These are phyloP conservation scores for Suillus clintonianus DNA, from an alignment of 768 basidiomycete species.

Conservation along the genomic window DNA sequence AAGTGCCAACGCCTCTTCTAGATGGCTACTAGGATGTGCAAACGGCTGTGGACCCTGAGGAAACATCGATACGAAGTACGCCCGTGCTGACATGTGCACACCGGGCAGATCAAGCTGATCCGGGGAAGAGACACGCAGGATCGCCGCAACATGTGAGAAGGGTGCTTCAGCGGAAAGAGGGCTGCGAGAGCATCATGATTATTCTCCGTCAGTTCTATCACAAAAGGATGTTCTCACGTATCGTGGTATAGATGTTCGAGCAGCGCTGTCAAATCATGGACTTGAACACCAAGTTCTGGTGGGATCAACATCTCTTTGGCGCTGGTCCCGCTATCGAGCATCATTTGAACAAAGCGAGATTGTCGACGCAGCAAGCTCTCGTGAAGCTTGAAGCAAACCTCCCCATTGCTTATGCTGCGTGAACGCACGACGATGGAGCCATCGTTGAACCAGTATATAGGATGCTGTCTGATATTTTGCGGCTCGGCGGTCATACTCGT, in stretches of 20 bases:
- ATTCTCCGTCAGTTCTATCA: not conserved
- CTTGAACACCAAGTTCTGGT: constrained; percentile 36
- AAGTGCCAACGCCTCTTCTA: constrained; percentile 55
- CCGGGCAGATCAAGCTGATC: constrained; percentile 57
- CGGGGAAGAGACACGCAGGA: constrained; percentile 60
- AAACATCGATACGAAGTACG: constrained; percentile 47
- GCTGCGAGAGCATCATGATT: constrained; percentile 32
- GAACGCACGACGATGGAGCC: constrained; percentile 54
- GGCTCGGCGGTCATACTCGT: not conserved
- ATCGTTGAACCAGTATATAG: constrained; percentile 67
- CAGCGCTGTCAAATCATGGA: constrained; percentile 54
- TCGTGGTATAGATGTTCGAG: constrained; percentile 72
- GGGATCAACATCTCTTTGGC: constrained; percentile 33
- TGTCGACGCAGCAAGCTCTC: constrained; percentile 52
- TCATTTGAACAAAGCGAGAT: constrained; percentile 34
- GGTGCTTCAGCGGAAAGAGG: constrained; percentile 45
- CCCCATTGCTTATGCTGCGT: constrained; percentile 28
- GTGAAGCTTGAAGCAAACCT: constrained; percentile 58
- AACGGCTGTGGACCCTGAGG: constrained; percentile 49
- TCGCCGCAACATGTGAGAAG: constrained; percentile 49
- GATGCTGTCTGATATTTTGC: constrained; percentile 34
- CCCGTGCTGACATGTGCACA: constrained; percentile 47
- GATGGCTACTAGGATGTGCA: constrained; percentile 38
- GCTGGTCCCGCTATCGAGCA: constrained; percentile 7
- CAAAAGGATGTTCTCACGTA: constrained; percentile 46